Percentiles rank a stretch among this genome's conserved stretches.
Evolutionary conservation across 2,329 filamentous ascomycete genomes (phyloP).

Genomic region (Penicillium sumatraense): DNA sequence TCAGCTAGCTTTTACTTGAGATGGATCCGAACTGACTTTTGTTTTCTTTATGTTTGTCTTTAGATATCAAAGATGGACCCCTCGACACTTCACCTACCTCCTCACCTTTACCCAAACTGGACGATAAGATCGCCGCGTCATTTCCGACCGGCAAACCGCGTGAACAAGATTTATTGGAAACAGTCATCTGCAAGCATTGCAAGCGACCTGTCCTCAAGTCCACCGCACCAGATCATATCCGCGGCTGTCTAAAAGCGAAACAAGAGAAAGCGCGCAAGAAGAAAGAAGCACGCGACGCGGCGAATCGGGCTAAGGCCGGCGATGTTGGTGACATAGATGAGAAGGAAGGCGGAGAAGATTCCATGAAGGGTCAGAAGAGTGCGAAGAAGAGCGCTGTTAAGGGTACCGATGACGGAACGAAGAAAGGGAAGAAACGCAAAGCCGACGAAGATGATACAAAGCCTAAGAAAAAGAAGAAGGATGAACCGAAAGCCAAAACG

Average conservation of each 20-base stretch:
- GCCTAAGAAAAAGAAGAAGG: conserved; percentile 90
- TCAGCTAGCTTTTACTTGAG: neutral
- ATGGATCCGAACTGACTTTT: neutral
- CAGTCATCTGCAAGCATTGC: conserved; percentile 90
- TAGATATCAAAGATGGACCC: conserved; percentile 33
- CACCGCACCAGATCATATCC: conserved; percentile 77
- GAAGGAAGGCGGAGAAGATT: conserved; percentile 44
- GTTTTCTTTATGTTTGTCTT: neutral
- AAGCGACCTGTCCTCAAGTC: conserved; percentile 83
- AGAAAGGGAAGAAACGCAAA: conserved; percentile 78
- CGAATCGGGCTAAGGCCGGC: conserved; percentile 63
- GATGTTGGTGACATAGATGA: conserved; percentile 51
- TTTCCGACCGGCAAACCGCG: conserved; percentile 83
- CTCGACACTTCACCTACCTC: conserved; percentile 38
- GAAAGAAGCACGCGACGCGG: conserved; percentile 73
- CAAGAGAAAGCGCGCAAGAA: conserved; percentile 79
- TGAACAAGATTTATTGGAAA: conserved; percentile 78
- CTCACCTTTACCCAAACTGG: conserved; percentile 62
- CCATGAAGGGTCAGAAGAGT: conserved; percentile 64
- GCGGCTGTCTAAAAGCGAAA: conserved; percentile 81
- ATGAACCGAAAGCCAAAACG: conserved; percentile 81
- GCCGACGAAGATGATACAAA: conserved; percentile 74
- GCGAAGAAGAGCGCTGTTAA: conserved; percentile 63
- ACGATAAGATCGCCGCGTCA: conserved; percentile 75
- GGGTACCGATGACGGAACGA: conserved; percentile 57